Evolutionary conservation across 192 early-diverging fungal genomes (phyloP).

Genomic region (Mortierella claussenii): DNA sequence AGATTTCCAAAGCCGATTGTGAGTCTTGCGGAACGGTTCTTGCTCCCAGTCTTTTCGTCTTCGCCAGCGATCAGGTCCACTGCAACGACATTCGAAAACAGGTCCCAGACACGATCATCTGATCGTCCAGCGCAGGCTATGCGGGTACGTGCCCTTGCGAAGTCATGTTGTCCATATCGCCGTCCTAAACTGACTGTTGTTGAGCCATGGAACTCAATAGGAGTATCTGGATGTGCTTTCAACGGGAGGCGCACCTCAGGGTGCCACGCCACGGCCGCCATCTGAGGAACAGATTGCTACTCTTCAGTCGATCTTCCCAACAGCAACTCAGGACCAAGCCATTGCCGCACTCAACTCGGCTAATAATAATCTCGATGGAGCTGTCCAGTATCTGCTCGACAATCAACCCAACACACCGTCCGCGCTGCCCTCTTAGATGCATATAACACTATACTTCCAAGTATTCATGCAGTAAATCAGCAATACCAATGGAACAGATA

Average conservation of each 20-base stretch:
- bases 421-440: too few species aligned
- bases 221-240: constrained; percentile 52
- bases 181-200: too few species aligned
- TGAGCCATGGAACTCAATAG: background rate
- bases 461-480: too few species aligned
- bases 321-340: constrained; percentile 59
- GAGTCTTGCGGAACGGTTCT: constrained; percentile 46
- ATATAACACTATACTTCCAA: too few species aligned
- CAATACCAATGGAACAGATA: too few species aligned
- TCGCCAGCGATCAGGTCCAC: constrained; percentile 55
- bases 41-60: constrained; percentile 63
- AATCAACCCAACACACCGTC: constrained; percentile 14
- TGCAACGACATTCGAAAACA: constrained; percentile 53
- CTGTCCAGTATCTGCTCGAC: constrained; percentile 61
- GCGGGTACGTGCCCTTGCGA: too few species aligned
- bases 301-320: constrained; percentile 67
- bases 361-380: constrained; percentile 69
- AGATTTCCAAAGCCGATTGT: constrained; percentile 57
- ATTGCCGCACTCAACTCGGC: constrained; percentile 61
- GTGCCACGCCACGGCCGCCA: constrained; percentile 42
- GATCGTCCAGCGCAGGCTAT: constrained; percentile 53
- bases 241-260: constrained; percentile 37
- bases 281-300: constrained; percentile 59
- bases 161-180: too few species aligned
- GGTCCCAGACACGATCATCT: constrained; percentile 38